These are phyloP conservation scores for Guadua angustifolia DNA, from an alignment of 176 grass and related monocot genomes.

Conservation along the genomic window DNA sequence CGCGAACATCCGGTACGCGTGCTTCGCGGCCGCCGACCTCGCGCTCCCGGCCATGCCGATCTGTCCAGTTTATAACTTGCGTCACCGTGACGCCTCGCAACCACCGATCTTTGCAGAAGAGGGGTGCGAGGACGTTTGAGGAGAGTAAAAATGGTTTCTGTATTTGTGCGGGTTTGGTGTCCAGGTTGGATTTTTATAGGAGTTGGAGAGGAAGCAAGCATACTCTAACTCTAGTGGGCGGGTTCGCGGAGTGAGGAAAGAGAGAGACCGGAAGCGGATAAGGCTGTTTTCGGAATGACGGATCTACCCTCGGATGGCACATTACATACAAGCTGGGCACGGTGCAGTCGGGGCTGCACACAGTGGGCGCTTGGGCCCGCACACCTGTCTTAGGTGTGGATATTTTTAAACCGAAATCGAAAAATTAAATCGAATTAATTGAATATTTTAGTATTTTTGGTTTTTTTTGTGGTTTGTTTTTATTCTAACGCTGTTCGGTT, in stretches of 20 bases:
- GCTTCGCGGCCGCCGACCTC: conserved; percentile 52
- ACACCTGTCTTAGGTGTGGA: too few species aligned
- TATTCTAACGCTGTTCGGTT: too few species aligned
- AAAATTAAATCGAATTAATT: too few species aligned
- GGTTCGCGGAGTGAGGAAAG: background rate
- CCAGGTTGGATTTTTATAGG: conserved; percentile 60
- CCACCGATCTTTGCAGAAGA: conserved; percentile 12
- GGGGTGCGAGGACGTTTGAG: background rate
- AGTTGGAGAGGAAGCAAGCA: background rate
- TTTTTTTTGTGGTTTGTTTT: too few species aligned
- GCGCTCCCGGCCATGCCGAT: conserved; percentile 59
- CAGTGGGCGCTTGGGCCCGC: background rate
- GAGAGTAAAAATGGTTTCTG: conserved; percentile 42
- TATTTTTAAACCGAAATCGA: too few species aligned
- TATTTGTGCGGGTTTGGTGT: conserved; percentile 16
- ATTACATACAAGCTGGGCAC: background rate
- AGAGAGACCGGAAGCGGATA: conserved; percentile 45
- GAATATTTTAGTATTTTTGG: too few species aligned
- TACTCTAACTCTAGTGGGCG: background rate
- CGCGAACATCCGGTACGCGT: conserved; percentile 71
- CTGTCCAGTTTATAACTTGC: background rate
- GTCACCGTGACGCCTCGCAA: conserved; percentile 24
- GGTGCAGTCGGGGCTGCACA: background rate
- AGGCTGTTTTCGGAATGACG: conserved; percentile 33
- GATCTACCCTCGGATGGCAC: conserved; percentile 39